phyloP scores from a whole-genome alignment of 805 yeast species.

The Wickerhamomyces rabaulensis region DNA sequence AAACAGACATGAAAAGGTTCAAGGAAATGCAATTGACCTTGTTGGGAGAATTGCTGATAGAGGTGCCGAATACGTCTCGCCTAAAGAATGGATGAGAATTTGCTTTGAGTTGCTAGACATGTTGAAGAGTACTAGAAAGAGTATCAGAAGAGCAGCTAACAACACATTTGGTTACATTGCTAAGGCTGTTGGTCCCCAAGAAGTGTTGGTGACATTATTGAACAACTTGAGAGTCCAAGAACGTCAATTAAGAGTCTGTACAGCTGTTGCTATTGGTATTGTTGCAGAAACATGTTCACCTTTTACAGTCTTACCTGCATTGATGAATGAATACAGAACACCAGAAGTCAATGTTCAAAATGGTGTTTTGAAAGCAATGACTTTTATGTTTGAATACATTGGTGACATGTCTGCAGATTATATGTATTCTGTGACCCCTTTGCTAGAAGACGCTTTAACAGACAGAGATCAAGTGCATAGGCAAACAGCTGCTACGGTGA shows the following conservation, averaged over 20 bases:
- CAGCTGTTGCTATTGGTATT: constrained; percentile 96
- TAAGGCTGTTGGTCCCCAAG: constrained; percentile 92
- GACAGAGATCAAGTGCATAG: constrained; percentile 91
- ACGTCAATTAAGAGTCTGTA: constrained; percentile 92
- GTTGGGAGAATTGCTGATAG: constrained; percentile 79
- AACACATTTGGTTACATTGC: constrained; percentile 89
- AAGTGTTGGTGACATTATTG: constrained; percentile 76
- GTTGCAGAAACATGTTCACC: constrained; percentile 93
- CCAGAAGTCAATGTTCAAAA: constrained; percentile 93
- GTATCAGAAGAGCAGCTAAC: constrained; percentile 80
- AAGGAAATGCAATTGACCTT: constrained; percentile 70
- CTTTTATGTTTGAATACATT: constrained; percentile 89
- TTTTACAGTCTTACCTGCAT: constrained; percentile 87
- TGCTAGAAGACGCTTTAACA: constrained; percentile 83
- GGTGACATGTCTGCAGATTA: constrained; percentile 79
- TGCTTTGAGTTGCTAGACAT: constrained; percentile 87
- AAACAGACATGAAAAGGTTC: constrained; percentile 87
- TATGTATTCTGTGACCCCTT: constrained; percentile 70
- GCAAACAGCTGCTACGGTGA: constrained; percentile 90
- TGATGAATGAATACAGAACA: constrained; percentile 91
- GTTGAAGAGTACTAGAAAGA: constrained; percentile 73
- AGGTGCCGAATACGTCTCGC: constrained; percentile 78
- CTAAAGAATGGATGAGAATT: constrained; percentile 96
- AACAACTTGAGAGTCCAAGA: constrained; percentile 89
- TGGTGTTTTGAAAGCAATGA: constrained; percentile 86